Evolutionary conservation across 2,329 filamentous ascomycete genomes (phyloP).

Genomic region (Calonectria ilicicola): DNA sequence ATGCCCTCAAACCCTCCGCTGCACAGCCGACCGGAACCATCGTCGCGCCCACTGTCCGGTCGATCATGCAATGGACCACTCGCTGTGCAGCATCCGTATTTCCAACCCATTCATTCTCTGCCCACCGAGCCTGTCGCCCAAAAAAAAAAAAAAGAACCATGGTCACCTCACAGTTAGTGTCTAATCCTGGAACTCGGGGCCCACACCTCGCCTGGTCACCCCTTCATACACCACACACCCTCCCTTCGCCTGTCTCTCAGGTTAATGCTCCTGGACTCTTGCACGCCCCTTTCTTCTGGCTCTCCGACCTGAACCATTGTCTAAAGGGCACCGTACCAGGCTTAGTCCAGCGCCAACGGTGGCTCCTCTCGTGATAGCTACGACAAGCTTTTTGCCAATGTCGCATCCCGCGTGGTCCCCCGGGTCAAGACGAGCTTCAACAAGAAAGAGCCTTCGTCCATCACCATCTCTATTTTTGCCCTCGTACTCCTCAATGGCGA

Average conservation of each 20-base stretch:
- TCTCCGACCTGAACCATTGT: slow-evolving; percentile 17
- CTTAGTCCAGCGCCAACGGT: neutral
- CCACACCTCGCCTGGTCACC: neutral
- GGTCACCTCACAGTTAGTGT: neutral
- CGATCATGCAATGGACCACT: slow-evolving; percentile 4
- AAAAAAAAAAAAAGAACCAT: neutral
- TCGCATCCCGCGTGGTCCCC: slow-evolving; percentile 9
- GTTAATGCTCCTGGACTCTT: neutral
- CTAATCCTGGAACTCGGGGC: slow-evolving; percentile 3
- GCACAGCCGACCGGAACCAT: neutral
- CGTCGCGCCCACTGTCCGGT: neutral
- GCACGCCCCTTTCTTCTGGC: slow-evolving; percentile 16
- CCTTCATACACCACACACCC: slow-evolving; percentile 1
- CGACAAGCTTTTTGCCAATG: slow-evolving; percentile 17
- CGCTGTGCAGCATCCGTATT: slow-evolving; percentile 1
- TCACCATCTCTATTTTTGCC: neutral
- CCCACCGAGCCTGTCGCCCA: neutral
- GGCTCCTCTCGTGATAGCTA: neutral
- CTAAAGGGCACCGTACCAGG: neutral
- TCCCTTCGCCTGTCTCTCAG: neutral
- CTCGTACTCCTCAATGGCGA: neutral
- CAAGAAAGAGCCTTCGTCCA: neutral
- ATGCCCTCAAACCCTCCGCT: neutral
- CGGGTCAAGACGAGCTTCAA: neutral
- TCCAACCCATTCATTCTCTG: neutral